Evolutionary conservation across 331 rosid species (phyloP).

Genomic region (Ulmus americana): DNA sequence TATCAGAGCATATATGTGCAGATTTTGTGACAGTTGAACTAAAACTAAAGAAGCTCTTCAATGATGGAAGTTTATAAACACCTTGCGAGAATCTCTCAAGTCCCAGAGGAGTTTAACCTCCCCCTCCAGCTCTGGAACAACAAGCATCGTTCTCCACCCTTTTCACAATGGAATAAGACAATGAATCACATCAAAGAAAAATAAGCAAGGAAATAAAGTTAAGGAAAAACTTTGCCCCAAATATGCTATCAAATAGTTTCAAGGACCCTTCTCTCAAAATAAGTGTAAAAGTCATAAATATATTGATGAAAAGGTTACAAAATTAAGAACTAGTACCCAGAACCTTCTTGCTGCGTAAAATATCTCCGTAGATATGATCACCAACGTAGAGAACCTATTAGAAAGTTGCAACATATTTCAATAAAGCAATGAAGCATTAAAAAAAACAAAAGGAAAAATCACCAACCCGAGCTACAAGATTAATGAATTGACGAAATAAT

Average conservation of each 20-base stretch:
- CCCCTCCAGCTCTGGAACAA: constrained; percentile 88
- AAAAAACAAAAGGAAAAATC: neutral
- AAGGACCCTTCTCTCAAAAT: neutral
- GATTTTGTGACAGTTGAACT: neutral
- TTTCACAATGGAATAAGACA: constrained; percentile 26
- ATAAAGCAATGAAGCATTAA: neutral
- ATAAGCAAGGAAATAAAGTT: neutral
- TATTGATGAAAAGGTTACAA: neutral
- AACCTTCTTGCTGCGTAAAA: constrained; percentile 94
- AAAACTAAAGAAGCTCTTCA: neutral
- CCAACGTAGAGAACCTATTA: constrained; percentile 93
- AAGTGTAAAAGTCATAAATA: neutral
- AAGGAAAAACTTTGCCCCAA: neutral
- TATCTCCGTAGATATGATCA: constrained; percentile 97
- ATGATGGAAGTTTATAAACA: constrained; percentile 19
- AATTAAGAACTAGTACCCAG: constrained; percentile 52
- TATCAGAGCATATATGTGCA: neutral
- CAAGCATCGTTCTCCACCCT: constrained; percentile 99
- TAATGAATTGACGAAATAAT: neutral
- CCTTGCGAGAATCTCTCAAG: constrained; percentile 80
- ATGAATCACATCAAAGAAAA: neutral
- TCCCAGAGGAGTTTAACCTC: constrained; percentile 86
- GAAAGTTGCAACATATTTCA: neutral
- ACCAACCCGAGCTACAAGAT: neutral
- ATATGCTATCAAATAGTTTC: neutral